A percentile compares a stretch with the other conserved stretches of the same genome.
These are phyloP conservation scores for Dictyostelium purpureum DNA, from an alignment of 78 protist species.

Conservation along the genomic window DNA sequence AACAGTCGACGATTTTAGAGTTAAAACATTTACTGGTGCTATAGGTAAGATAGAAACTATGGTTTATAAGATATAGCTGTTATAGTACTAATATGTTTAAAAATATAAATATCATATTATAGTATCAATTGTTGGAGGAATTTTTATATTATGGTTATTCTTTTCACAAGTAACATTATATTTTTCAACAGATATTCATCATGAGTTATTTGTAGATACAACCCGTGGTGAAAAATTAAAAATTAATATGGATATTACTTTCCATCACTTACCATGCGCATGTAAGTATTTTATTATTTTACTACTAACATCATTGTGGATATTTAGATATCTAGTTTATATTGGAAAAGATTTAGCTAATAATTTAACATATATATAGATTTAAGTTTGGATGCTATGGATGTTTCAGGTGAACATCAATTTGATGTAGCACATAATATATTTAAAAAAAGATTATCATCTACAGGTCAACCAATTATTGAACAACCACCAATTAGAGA, in stretches of 20 bases:
- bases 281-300: conserved; percentile 45
- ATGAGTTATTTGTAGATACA: conserved; percentile 81
- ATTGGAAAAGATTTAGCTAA: not conserved
- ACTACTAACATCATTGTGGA: not conserved
- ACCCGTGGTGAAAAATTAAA: conserved; percentile 82
- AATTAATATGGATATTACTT: conserved; percentile 87
- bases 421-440: conserved; percentile 84
- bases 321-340: no score
- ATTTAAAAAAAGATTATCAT: conserved; percentile 63
- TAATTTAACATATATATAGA: conserved; percentile 29
- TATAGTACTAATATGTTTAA: no score
- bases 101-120: not conserved
- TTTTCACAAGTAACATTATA: conserved; percentile 71
- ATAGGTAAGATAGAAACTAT: conserved; percentile 47
- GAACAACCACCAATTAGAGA: conserved; percentile 55
- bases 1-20: conserved; percentile 91
- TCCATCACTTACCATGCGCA: conserved; percentile 82
- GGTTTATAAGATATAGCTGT: not conserved
- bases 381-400: conserved; percentile 89
- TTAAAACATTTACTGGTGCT: conserved; percentile 89
- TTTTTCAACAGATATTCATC: conserved; percentile 55
- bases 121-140: conserved; percentile 67
- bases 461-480: conserved; percentile 39
- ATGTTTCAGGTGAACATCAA: conserved; percentile 93
- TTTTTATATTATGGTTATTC: conserved; percentile 82